Evolutionary conservation across 169 alveolate genomes (phyloP), one percentile per base, ranked within the genome.

Genomic region (Ichthyophthirius multifiliis): DNA sequence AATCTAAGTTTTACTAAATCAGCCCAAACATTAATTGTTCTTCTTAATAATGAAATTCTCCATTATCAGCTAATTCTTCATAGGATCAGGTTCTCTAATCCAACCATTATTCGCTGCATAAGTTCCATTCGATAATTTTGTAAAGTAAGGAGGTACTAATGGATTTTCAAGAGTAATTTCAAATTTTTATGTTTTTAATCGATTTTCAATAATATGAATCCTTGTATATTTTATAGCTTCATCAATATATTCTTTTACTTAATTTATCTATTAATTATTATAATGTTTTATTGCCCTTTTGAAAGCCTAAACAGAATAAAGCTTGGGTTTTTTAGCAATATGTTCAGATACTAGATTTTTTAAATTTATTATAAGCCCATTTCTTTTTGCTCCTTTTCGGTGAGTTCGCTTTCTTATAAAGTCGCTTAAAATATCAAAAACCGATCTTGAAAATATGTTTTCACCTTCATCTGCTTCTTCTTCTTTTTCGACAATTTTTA

Each of bases 1-100:
- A 95, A 97, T 74, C 97, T 94, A 62, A 96, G 91, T 75, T 96
- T 96, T 1, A 96, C 94, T 34, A 96, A 94, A 84, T 97, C 99
- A 23, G 95, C 93, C 98, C 99, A 97, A 9, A 93, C 94, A n/a
- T 92, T 90, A 9, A 97, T 90, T 44, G 92, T 95, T 67, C 99
- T 89, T 77, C 95, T 90, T 96, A 88, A 80, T 97, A 97, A 74
- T 95, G 97, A 84, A 96, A 95, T 5, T 95, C 92, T 5, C 95
- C 92, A 67, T 94, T 87, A 45, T 92, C 91, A 9, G 98, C 98
- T 78, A 97, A 82, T 96, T 95, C 20, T 93, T 89, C 43, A 92
- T 80, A 12, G 97, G 96, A 62, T 94, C 85, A 83, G 0, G 87
- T 88, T 74, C 43, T 85, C 80, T 55, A 27, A 73, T 83, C 83